Evolutionary conservation across 768 basidiomycete genomes (phyloP).

Genomic region (Xerocomellus chrysenteron): DNA sequence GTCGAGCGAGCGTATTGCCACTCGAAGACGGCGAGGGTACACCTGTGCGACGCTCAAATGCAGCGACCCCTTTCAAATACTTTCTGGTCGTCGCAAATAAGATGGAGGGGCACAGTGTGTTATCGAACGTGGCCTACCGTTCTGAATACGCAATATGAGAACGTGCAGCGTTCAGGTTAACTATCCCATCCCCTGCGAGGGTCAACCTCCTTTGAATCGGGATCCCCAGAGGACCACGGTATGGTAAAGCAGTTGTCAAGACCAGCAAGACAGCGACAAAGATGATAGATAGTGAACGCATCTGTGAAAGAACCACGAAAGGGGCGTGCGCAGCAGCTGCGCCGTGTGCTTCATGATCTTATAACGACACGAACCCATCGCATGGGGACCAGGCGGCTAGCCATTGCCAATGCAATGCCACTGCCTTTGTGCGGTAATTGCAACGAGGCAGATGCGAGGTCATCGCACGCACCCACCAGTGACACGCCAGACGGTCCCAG

Average conservation of each 20-base stretch:
- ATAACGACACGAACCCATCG: neutral
- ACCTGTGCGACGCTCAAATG: constrained; percentile 6
- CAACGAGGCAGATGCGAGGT: neutral
- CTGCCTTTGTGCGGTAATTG: neutral
- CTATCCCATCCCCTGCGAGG: constrained; percentile 12
- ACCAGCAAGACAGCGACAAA: constrained; percentile 10
- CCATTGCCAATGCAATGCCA: neutral
- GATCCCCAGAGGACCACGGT: constrained; percentile 13
- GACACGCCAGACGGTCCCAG: neutral
- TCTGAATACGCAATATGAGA: constrained; percentile 16
- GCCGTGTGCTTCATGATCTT: neutral
- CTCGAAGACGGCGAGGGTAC: neutral
- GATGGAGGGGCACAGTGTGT: neutral
- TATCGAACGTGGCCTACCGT: constrained; percentile 5
- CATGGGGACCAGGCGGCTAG: neutral
- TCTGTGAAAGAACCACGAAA: constrained; percentile 1
- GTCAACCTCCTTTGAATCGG: constrained; percentile 16
- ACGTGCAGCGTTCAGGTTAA: constrained; percentile 15
- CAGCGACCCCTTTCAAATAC: constrained; percentile 13
- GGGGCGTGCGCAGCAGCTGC: neutral
- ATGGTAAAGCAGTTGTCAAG: constrained; percentile 17
- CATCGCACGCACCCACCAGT: neutral
- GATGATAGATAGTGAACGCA: constrained; percentile 10
- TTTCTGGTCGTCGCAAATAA: constrained; percentile 18
- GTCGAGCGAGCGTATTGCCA: neutral